Conservation (phyloP, 225 moss, liverwort and hornwort genomes). For the Polytrichum formosum region DNA sequence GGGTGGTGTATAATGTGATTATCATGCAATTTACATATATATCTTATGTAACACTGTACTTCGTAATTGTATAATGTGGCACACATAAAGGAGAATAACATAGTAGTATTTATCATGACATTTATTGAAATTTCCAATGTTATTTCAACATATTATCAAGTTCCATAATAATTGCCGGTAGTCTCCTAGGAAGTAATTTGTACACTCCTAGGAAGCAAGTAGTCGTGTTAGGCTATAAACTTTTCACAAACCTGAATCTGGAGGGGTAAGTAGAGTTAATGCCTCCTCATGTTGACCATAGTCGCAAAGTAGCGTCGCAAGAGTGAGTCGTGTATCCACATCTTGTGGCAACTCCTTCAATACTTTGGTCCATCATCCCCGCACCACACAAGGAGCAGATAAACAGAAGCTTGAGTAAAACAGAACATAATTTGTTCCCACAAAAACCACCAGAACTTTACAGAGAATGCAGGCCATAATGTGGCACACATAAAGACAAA, state of each 20-base stretch:
- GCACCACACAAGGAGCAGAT: slow-evolving; percentile 3
- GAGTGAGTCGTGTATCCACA: slow-evolving; percentile 73
- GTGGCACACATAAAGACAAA: no score
- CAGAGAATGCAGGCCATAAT: not conserved
- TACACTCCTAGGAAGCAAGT: not conserved
- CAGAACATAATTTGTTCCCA: not conserved
- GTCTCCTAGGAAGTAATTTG: not conserved
- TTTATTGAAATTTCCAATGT: no score
- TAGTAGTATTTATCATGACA: no score
- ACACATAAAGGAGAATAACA: no score
- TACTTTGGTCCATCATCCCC: slow-evolving; percentile 38
- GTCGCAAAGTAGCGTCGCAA: slow-evolving; percentile 64
- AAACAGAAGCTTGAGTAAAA: slow-evolving; percentile 6
- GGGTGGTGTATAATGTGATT: no score
- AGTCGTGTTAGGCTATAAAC: not conserved
- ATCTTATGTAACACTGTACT: no score
- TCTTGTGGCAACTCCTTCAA: slow-evolving; percentile 80
- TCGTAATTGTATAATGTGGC: no score
- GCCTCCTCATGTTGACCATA: slow-evolving; percentile 59
- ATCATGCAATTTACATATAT: no score
- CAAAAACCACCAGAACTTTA: not conserved
- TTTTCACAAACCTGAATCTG: slow-evolving; percentile 45
- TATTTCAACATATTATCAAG: no score
- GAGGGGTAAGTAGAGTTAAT: slow-evolving; percentile 68
- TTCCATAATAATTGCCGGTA: no score